These are phyloP conservation scores for Cryptosporidium muris DNA, from an alignment of 169 alveolate genomes.

Conservation along the genomic window DNA sequence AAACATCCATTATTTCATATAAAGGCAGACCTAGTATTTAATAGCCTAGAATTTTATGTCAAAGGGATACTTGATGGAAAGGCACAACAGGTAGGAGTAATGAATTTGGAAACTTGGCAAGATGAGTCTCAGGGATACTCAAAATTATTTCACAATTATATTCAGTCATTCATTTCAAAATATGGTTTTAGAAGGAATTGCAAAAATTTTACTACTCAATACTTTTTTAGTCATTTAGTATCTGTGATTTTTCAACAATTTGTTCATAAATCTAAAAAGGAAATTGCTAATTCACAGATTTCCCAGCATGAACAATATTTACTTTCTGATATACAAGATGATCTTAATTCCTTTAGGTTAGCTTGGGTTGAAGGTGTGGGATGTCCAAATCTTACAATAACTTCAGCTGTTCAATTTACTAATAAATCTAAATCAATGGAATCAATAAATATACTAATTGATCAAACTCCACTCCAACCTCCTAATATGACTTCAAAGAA, in stretches of 20 bases:
- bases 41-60: conserved; percentile 45
- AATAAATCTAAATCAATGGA: conserved; percentile 30
- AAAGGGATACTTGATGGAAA: conserved; percentile 27
- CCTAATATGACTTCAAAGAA: conserved; percentile 55
- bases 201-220: conserved; percentile 56
- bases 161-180: conserved; percentile 31
- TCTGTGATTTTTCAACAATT: conserved; percentile 63
- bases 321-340: conserved; percentile 59
- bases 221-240: conserved; percentile 46
- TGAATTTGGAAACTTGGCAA: neutral
- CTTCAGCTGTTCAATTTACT: conserved; percentile 50
- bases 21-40: conserved; percentile 59
- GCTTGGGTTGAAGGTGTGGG: conserved; percentile 72
- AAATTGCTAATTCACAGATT: conserved; percentile 47
- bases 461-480: conserved; percentile 69
- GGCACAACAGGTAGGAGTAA: conserved; percentile 43
- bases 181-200: conserved; percentile 37
- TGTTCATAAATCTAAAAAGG: conserved; percentile 51
- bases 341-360: conserved; percentile 38
- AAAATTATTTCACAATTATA: conserved; percentile 23
- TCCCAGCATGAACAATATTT: conserved; percentile 68
- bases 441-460: conserved; percentile 6
- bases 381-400: conserved; percentile 50
- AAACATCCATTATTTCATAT: conserved; percentile 35
- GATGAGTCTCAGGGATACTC: conserved; percentile 5